phyloP scores from a whole-genome alignment of 495 filamentous ascomycete genomes.

The Hypomontagnella submonticulosa region DNA sequence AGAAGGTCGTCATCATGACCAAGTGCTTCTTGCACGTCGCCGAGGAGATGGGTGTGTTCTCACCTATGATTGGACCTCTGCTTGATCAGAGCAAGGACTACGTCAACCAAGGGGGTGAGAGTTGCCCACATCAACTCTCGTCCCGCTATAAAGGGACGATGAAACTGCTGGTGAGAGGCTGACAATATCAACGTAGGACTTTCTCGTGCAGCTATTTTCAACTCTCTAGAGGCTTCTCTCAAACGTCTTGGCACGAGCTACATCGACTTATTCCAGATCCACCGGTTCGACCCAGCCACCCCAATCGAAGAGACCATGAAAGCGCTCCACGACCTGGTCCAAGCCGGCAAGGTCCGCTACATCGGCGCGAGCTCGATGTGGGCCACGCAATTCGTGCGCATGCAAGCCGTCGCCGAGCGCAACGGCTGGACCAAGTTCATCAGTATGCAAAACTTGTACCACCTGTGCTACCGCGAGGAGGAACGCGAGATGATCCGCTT shows the following conservation, averaged over 20 bases:
- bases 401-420: slow-evolving; percentile 70
- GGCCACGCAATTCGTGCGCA: slow-evolving; percentile 60
- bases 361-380: slow-evolving; percentile 72
- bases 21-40: slow-evolving; percentile 77
- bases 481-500: slow-evolving; percentile 80
- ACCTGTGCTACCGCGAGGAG: slow-evolving; percentile 78
- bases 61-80: slow-evolving; percentile 36
- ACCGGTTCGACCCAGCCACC: slow-evolving; percentile 65
- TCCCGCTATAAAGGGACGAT: not conserved
- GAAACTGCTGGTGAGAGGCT: not conserved
- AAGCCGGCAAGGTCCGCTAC: slow-evolving; percentile 69
- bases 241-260: slow-evolving; percentile 68
- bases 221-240: slow-evolving; percentile 71
- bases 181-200: slow-evolving; percentile 48
- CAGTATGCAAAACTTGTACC: slow-evolving; percentile 80
- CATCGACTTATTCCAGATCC: slow-evolving; percentile 77
- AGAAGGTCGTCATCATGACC: slow-evolving; percentile 78
- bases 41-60: slow-evolving; percentile 48
- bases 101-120: slow-evolving; percentile 40
- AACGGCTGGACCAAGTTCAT: slow-evolving; percentile 81
- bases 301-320: slow-evolving; percentile 74
- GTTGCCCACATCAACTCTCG: not conserved
- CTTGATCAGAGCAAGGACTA: slow-evolving; percentile 42
- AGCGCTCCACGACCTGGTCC: slow-evolving; percentile 70
- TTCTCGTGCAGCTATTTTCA: slow-evolving; percentile 70